These are phyloP conservation scores for Fusarium temperatum DNA, from an alignment of 2,329 filamentous ascomycete genomes.

Conservation along the genomic window DNA sequence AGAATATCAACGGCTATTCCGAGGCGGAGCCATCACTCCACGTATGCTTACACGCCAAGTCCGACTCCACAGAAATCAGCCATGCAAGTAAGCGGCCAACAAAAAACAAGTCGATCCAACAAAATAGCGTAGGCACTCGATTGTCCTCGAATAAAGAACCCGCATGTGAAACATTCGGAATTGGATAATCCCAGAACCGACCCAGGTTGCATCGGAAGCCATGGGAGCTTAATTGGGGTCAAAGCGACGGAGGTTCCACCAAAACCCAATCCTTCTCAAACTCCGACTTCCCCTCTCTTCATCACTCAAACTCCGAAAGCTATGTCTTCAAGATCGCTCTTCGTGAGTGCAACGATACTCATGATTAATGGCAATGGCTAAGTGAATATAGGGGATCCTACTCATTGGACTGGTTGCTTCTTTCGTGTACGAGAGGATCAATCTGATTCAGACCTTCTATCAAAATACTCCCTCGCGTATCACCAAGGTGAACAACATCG, in stretches of 20 bases:
- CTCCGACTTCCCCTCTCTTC: background rate
- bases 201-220: background rate
- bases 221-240: background rate
- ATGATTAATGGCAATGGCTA: accelerated
- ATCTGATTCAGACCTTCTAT: conserved; percentile 35
- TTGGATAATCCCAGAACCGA: background rate
- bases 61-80: background rate
- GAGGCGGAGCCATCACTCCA: background rate
- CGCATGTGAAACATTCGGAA: conserved; percentile 10
- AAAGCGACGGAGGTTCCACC: background rate
- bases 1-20: background rate
- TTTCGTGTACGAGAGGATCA: conserved; percentile 25
- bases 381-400: background rate
- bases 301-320: background rate
- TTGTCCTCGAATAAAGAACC: background rate
- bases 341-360: background rate
- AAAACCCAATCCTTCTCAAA: background rate
- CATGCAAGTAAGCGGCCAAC: background rate
- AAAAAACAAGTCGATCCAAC: background rate
- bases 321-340: conserved; percentile 12
- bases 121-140: background rate
- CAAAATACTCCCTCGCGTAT: conserved; percentile 46
- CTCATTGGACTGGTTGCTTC: conserved; percentile 9
- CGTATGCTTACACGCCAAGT: background rate
- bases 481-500: conserved; percentile 40